These are phyloP conservation scores for Mucor irregularis DNA, from an alignment of 371 early-diverging fungal species.

Conservation along the genomic window DNA sequence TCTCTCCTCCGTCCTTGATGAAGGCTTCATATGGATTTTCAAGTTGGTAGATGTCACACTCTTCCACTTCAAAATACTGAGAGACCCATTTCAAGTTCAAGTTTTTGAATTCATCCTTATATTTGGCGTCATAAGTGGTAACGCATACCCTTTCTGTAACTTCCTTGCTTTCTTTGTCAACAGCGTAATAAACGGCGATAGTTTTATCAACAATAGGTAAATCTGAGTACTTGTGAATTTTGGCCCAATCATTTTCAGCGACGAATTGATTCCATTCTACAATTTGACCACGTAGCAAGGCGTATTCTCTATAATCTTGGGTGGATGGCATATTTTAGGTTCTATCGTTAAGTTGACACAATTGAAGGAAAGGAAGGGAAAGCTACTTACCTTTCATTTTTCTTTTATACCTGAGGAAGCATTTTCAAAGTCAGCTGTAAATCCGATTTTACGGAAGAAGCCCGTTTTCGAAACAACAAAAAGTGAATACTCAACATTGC, in stretches of 20 bases:
- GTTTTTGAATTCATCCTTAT: conserved; percentile 17
- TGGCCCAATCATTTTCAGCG: conserved; percentile 2
- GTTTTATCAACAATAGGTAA: conserved; percentile 1
- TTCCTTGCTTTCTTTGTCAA: conserved; percentile 1
- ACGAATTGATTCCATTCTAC: conserved; percentile 16
- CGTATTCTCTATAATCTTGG: conserved; percentile 7
- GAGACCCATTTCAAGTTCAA: conserved; percentile 19
- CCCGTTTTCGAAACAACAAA: neutral
- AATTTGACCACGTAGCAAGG: conserved; percentile 10
- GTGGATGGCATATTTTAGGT: neutral
- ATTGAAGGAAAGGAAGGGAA: neutral
- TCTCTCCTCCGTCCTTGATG: conserved; percentile 21
- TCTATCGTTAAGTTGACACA: neutral
- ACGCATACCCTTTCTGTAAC: conserved; percentile 7
- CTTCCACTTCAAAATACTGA: conserved; percentile 17
- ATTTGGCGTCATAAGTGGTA: conserved; percentile 13
- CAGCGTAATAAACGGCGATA: conserved; percentile 15
- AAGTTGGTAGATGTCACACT: conserved; percentile 12
- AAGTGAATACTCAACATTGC: neutral
- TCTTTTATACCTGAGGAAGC: neutral
- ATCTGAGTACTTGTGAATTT: neutral
- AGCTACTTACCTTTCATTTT: neutral
- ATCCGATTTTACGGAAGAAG: neutral
- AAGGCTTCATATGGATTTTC: conserved; percentile 20
- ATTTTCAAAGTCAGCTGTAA: neutral